Base-by-base conservation (phyloP, 768 basidiomycete genomes). In the Lactarius vividus region DNA sequence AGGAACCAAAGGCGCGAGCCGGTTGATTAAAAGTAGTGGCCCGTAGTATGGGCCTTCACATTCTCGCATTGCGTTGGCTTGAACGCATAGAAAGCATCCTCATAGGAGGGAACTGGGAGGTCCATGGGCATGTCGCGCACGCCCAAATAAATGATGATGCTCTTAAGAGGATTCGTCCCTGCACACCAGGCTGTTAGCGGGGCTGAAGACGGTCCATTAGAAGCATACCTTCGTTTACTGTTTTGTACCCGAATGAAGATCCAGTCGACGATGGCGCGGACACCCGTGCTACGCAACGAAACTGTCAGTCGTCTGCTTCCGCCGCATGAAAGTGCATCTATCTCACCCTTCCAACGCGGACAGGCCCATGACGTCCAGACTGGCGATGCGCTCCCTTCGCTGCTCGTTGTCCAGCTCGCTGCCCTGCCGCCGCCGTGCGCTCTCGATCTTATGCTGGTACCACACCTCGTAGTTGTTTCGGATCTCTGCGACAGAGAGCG, bases 231-330 rank as follows among this genome's bases (percentile, higher is more conserved):
- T 69, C 78, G 76, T 56, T 90, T 80, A 69, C 92, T 93, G 70
- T 94, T 95, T 77, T 96, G 94, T 5, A 97, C 95, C 0, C 95
- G 84, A 62, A 96, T 86, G 74, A 96, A 96, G 31, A 98, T 73
- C 96, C 96, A 98, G 73, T 97, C 91, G 3, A 97, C 91, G 0
- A 92, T 94, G 58, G 91, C 90, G 62, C 89, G 84, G 18, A 96
- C 88, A 1, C 96, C 95, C 35, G 92, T 92, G 52, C 95, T 97
- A 61, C 1, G 70, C 49, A 57, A 29, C 35, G 29, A 54, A 44
- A 46, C 13, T 13, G n/a, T 65, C 11, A 63, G 11, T 58, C 7
- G 23, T 11, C 9, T 13, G 55, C 18, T 8, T 11, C 52, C 6
- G 52, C 23, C 52, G 23, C 52, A 18, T 15, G 31, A 1, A 26